phyloP scores from a whole-genome alignment of 2,329 filamentous ascomycete species.

The Sporothrix pallida region DNA sequence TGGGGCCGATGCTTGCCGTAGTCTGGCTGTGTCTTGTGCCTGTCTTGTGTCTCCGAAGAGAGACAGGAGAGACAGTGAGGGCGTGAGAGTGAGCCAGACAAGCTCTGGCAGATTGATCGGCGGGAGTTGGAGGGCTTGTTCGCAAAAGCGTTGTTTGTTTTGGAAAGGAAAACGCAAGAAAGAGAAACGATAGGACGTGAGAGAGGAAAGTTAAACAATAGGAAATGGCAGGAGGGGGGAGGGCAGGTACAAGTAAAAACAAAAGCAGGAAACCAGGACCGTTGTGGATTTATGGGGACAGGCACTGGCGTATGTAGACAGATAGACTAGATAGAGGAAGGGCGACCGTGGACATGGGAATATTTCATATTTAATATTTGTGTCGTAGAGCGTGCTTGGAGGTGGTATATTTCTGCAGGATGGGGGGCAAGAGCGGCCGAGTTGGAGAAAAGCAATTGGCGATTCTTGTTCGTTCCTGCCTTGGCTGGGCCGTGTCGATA shows the following conservation, averaged over 20 bases:
- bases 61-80: not conserved
- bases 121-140: not conserved
- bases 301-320: slow-evolving; percentile 14
- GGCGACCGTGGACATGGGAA: slow-evolving; percentile 24
- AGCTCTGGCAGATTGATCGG: not conserved
- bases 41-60: not conserved
- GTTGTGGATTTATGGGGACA: slow-evolving; percentile 9
- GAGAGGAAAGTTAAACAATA: slow-evolving; percentile 2
- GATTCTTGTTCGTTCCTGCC: slow-evolving; percentile 28
- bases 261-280: slow-evolving; percentile 19
- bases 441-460: slow-evolving; percentile 9
- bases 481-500: slow-evolving; percentile 28
- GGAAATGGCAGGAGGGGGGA: slow-evolving; percentile 7
- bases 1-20: slow-evolving; percentile 1
- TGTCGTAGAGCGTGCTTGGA: not conserved
- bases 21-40: not conserved
- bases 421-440: slow-evolving; percentile 24
- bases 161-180: not conserved
- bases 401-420: slow-evolving; percentile 1
- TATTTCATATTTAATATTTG: not conserved
- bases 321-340: slow-evolving; percentile 24
- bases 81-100: not conserved
- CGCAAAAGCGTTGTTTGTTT: not conserved
- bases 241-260: not conserved
- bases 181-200: not conserved